Percentiles rank a stretch among this genome's conserved stretches.
Conservation (phyloP, 352 stramenopile species). For the Chrysophaeum taylorii region DNA sequence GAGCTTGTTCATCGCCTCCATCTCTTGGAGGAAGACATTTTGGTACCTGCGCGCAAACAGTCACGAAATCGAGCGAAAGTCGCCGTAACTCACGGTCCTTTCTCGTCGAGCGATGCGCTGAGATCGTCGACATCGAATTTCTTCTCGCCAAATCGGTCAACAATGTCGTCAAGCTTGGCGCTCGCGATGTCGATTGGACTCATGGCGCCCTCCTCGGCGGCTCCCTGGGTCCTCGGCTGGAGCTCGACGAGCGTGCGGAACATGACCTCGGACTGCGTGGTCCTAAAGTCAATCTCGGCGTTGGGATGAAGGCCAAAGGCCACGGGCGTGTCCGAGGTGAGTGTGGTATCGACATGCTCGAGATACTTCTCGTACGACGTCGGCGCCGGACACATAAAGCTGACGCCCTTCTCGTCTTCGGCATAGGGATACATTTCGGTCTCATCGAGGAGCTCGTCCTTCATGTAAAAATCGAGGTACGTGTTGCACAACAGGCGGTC, state of each 20-base stretch:
- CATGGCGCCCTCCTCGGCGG: constrained; percentile 61
- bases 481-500: constrained; percentile 81
- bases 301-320: constrained; percentile 94
- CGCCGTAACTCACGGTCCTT: constrained; percentile 68
- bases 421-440: constrained; percentile 96
- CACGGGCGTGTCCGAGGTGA: constrained; percentile 89
- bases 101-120: constrained; percentile 75
- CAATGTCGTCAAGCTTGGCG: constrained; percentile 72
- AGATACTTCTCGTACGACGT: constrained; percentile 94
- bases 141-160: constrained; percentile 88
- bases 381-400: constrained; percentile 83
- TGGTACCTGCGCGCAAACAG: constrained; percentile 60
- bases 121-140: constrained; percentile 95
- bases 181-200: constrained; percentile 82
- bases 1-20: constrained; percentile 90
- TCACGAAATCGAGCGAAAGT: too few species aligned
- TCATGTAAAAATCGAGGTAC: constrained; percentile 96
- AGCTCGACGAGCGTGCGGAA: constrained; percentile 90
- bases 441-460: constrained; percentile 90
- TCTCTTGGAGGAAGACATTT: constrained; percentile 96
- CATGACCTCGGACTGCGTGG: constrained; percentile 83
- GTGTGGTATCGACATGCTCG: constrained; percentile 88
- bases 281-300: constrained; percentile 95
- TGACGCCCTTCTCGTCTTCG: constrained; percentile 85
- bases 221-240: constrained; percentile 69